Evolutionary conservation across 805 yeast species (phyloP).

Genomic region (Candida qinlingensis): DNA sequence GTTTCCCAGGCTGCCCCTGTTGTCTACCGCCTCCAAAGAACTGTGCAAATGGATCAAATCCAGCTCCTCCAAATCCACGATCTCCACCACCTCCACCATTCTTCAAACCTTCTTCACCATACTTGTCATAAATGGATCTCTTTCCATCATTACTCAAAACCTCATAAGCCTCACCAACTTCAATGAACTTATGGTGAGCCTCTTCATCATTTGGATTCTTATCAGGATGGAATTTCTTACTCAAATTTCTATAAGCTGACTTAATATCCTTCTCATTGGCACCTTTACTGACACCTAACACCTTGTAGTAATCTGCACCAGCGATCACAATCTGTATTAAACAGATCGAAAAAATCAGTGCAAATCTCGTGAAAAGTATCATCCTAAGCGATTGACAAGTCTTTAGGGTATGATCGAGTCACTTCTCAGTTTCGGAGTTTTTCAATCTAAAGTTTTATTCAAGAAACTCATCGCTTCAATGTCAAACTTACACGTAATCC

Average conservation of each 20-base stretch:
- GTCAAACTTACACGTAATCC: slow-evolving; percentile 6
- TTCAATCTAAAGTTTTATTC: too few species aligned
- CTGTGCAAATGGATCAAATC: slow-evolving; percentile 59
- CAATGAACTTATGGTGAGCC: slow-evolving; percentile 83
- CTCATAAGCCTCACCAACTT: slow-evolving; percentile 91
- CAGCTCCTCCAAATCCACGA: slow-evolving; percentile 33
- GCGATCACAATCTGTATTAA: slow-evolving; percentile 4
- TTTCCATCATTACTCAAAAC: slow-evolving; percentile 70
- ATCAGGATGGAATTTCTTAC: slow-evolving; percentile 91
- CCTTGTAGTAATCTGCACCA: slow-evolving; percentile 46
- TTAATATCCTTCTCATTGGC: slow-evolving; percentile 82
- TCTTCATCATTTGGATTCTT: slow-evolving; percentile 79
- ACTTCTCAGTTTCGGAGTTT: too few species aligned
- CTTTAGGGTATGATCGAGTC: background rate
- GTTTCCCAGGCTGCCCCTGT: slow-evolving; percentile 32
- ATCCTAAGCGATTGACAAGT: background rate
- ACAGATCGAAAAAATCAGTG: slow-evolving; percentile 2
- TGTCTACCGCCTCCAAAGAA: slow-evolving; percentile 45
- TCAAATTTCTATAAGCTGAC: slow-evolving; percentile 74
- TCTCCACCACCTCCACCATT: slow-evolving; percentile 48
- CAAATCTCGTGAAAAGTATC: slow-evolving; percentile 3
- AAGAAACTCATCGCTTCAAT: background rate
- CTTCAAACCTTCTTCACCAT: slow-evolving; percentile 71
- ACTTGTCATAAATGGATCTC: slow-evolving; percentile 61
- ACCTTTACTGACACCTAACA: slow-evolving; percentile 62